These are phyloP conservation scores for Sporothrix pallida DNA, from an alignment of 2,329 filamentous ascomycete genomes.

Conservation along the genomic window DNA sequence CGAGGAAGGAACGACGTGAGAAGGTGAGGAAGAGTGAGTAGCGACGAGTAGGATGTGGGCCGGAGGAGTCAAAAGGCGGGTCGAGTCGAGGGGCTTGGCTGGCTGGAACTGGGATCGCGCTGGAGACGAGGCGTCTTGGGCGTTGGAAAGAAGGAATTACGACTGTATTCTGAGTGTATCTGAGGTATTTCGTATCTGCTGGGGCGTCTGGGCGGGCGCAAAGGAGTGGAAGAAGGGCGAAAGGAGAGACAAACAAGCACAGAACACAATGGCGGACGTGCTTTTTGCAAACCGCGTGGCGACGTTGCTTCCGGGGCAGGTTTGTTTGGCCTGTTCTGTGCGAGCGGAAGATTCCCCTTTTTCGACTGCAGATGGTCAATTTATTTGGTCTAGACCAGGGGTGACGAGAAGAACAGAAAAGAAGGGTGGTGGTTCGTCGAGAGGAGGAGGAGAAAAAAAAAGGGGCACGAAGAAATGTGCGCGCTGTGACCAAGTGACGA, in stretches of 20 bases:
- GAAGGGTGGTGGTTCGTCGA: slow-evolving; percentile 9
- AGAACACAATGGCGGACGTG: background rate
- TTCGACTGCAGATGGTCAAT: slow-evolving; percentile 22
- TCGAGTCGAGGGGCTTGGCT: slow-evolving; percentile 28
- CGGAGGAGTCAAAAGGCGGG: slow-evolving; percentile 23
- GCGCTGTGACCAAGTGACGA: background rate
- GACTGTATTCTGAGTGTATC: background rate
- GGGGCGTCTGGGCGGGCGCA: background rate
- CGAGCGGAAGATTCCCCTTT: slow-evolving; percentile 15
- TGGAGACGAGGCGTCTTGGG: slow-evolving; percentile 16
- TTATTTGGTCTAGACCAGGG: slow-evolving; percentile 22
- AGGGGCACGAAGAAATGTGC: slow-evolving; percentile 23
- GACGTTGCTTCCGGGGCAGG: slow-evolving; percentile 24
- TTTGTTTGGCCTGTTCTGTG: slow-evolving; percentile 13
- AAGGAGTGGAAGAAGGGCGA: too few species aligned
- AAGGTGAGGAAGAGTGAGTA: slow-evolving; percentile 11
- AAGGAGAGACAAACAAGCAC: background rate
- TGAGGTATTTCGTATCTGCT: background rate
- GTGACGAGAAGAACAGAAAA: background rate
- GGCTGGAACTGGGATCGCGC: slow-evolving; percentile 18
- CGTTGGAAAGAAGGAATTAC: slow-evolving; percentile 5
- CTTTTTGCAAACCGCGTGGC: slow-evolving; percentile 24
- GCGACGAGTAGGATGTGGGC: slow-evolving; percentile 11
- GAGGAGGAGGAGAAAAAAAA: background rate
- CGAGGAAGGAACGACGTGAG: background rate